Percentiles rank a stretch among this genome's conserved stretches.
These are phyloP conservation scores for Fusarium haematococcum DNA, from an alignment of 2,329 filamentous ascomycete species.

Conservation along the genomic window DNA sequence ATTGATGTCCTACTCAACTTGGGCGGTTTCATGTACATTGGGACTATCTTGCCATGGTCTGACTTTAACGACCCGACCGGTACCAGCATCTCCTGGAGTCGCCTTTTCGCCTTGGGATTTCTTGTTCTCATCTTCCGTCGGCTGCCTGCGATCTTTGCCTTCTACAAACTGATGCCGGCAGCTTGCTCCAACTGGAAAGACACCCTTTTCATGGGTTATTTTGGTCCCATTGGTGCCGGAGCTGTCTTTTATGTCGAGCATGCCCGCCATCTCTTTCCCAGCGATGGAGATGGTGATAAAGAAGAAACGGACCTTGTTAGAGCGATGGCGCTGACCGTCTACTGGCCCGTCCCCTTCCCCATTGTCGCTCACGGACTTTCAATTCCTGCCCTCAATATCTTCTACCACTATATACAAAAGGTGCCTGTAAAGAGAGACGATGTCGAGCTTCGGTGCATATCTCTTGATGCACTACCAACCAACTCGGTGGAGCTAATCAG, in stretches of 20 bases:
- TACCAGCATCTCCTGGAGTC: neutral
- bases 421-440: neutral
- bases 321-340: constrained; percentile 54
- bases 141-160: neutral
- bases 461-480: neutral
- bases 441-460: neutral
- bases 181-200: constrained; percentile 58
- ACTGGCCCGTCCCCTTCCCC: constrained; percentile 52
- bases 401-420: neutral
- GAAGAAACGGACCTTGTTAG: constrained; percentile 51
- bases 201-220: constrained; percentile 73
- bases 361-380: constrained; percentile 18
- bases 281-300: constrained; percentile 48
- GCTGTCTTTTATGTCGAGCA: constrained; percentile 79
- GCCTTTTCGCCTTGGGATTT: neutral
- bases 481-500: neutral
- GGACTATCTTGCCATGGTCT: neutral
- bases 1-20: neutral
- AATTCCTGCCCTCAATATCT: neutral
- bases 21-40: neutral
- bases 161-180: neutral
- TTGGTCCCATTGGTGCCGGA: constrained; percentile 81
- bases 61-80: neutral
- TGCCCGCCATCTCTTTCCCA: constrained; percentile 55
- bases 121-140: neutral